These are phyloP conservation scores for Bondarzewia mesenterica DNA, from an alignment of 1,284 basidiomycete genomes.

Conservation along the genomic window DNA sequence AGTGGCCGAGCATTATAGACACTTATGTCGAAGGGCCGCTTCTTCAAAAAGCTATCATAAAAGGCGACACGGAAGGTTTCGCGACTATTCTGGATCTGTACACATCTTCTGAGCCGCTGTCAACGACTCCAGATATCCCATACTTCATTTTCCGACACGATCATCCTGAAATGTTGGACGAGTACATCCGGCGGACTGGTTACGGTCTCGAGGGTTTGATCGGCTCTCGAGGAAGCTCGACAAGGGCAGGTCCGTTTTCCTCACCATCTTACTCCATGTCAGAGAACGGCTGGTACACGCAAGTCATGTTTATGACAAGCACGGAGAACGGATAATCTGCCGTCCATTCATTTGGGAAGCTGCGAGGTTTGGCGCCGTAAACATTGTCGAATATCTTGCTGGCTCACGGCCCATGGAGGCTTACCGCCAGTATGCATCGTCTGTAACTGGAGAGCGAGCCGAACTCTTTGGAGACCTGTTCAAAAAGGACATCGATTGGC, in stretches of 20 bases:
- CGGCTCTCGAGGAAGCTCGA: conserved; percentile 9
- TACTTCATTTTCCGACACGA: conserved; percentile 28
- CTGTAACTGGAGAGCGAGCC: conserved; percentile 34
- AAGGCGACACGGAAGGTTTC: conserved; percentile 45
- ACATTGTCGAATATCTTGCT: conserved; percentile 38
- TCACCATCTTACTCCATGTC: too few species aligned
- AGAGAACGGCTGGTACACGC: too few species aligned
- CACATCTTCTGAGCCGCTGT: conserved; percentile 17
- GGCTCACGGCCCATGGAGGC: conserved; percentile 25
- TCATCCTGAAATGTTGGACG: conserved; percentile 41
- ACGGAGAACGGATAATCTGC: too few species aligned
- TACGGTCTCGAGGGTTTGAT: conserved; percentile 30
- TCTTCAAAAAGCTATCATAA: conserved; percentile 28
- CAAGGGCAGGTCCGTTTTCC: too few species aligned
- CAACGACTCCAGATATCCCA: conserved; percentile 13
- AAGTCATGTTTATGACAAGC: too few species aligned
- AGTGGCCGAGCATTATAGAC: too few species aligned
- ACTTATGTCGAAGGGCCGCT: too few species aligned
- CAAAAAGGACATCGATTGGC: too few species aligned
- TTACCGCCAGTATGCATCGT: conserved; percentile 34
- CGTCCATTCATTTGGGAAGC: too few species aligned
- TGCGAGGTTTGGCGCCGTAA: conserved; percentile 20
- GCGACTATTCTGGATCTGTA: conserved; percentile 36
- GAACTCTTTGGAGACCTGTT: conserved; percentile 29
- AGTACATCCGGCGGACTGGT: conserved; percentile 44